A percentile compares a stretch with the other conserved stretches of the same genome.
These are phyloP conservation scores for Fabrea salina DNA, from an alignment of 169 alveolate species.

Conservation along the genomic window DNA sequence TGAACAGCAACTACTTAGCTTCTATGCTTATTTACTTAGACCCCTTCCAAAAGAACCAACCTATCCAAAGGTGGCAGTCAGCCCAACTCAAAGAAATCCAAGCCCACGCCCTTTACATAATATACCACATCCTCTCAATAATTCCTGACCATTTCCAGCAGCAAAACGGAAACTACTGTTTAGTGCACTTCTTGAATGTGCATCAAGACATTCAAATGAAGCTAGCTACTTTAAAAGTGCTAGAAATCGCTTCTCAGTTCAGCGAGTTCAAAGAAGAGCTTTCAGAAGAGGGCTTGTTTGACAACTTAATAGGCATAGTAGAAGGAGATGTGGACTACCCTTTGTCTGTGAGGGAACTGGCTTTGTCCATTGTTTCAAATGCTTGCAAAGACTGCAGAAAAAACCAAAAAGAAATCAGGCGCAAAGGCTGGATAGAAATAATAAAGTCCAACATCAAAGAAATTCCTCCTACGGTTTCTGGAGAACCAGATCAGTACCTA, in stretches of 20 bases:
- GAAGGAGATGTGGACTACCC: conserved; percentile 56
- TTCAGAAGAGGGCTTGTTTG: conserved; percentile 64
- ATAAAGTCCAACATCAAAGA: conserved; percentile 55
- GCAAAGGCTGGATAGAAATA: conserved; percentile 74
- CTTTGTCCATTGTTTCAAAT: conserved; percentile 62
- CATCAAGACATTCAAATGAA: conserved; percentile 64
- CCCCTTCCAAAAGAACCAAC: conserved; percentile 45
- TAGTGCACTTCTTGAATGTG: conserved; percentile 58
- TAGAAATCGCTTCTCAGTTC: conserved; percentile 50
- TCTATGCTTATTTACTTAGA: conserved; percentile 65
- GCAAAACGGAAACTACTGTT: conserved; percentile 58
- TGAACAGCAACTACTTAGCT: conserved; percentile 51
- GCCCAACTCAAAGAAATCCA: conserved; percentile 69
- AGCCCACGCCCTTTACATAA: conserved; percentile 50
- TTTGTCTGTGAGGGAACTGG: conserved; percentile 64
- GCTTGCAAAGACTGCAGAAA: conserved; percentile 64
- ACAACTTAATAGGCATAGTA: conserved; percentile 59
- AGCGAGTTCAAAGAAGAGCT: conserved; percentile 61
- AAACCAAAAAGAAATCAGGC: conserved; percentile 69
- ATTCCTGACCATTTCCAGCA: conserved; percentile 69
- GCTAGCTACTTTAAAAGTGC: conserved; percentile 59
- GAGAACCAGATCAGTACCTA: conserved; percentile 63
- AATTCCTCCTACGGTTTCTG: conserved; percentile 57
- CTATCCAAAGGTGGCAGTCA: conserved; percentile 66
- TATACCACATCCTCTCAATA: conserved; percentile 54